Conservation (phyloP, 2,329 filamentous ascomycete species). For the Metarhizium robertsii region DNA sequence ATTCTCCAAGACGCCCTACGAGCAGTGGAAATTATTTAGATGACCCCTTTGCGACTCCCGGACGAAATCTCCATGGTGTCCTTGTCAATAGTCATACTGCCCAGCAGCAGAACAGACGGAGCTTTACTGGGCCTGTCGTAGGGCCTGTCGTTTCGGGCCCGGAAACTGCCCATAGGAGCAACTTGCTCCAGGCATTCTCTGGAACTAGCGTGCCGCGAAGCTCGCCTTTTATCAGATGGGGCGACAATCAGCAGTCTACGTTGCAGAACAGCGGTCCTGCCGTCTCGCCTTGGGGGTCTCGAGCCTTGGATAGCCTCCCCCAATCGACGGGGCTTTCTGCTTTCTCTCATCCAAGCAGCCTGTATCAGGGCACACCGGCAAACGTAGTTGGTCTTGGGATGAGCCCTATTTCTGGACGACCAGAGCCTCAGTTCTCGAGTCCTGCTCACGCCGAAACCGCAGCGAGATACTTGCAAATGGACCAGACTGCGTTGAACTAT, state of each 20-base stretch:
- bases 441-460: slow-evolving; percentile 4
- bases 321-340: slow-evolving; percentile 20
- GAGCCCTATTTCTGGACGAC: slow-evolving; percentile 7
- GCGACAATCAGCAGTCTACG: slow-evolving; percentile 12
- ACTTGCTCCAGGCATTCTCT: slow-evolving; percentile 25
- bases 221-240: slow-evolving; percentile 22
- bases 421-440: slow-evolving; percentile 8
- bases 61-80: slow-evolving; percentile 7
- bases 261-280: slow-evolving; percentile 11
- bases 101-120: slow-evolving; percentile 3
- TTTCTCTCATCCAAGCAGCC: slow-evolving; percentile 41
- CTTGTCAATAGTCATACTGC: background rate
- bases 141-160: slow-evolving; percentile 5
- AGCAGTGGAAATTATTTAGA: slow-evolving; percentile 13
- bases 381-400: slow-evolving; percentile 11
- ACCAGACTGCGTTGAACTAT: slow-evolving; percentile 24
- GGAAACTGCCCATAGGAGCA: slow-evolving; percentile 23
- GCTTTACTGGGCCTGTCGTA: slow-evolving; percentile 2
- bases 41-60: slow-evolving; percentile 22
- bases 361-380: slow-evolving; percentile 38
- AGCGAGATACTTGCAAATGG: slow-evolving; percentile 19
- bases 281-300: slow-evolving; percentile 12
- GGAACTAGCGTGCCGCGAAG: slow-evolving; percentile 16
- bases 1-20: slow-evolving; percentile 12
- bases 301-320: slow-evolving; percentile 8